Base-by-base conservation (phyloP, 305 asterid genomes). In the Ilex paraguariensis region DNA sequence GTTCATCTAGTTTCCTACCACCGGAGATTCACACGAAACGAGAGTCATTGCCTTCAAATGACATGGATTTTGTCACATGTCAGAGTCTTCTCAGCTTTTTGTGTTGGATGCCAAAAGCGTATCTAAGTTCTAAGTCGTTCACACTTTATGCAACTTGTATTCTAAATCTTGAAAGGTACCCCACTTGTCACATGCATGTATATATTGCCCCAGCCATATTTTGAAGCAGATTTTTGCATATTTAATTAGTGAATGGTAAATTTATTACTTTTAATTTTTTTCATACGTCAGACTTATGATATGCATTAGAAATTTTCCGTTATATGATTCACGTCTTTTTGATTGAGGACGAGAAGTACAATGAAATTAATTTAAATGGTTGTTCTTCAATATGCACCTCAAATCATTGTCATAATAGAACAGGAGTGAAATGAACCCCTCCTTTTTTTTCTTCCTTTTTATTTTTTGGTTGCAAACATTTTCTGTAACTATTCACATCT, bases 91-190 rank as follows among this genome's bases (percentile, higher is more conserved):
- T 92, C 61, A 73, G 71, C 61, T 79, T 87, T 70, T 69, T 89
- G 75, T 80, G 77, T 73, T 76, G 76, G 85, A 77, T 92, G 82
- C 98, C 98, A 54, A 87, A 87, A 79, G 95, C 79, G 54, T 73
- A 66, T 83, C 60, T 85, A 21, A 80, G 84, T 72, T 77, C 75
- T 67, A 87, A 76, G 77, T 85, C 94, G 12, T 79, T 84, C 54
- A 75, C 75, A 63, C 62, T 73, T 66, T 79, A 78, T 69, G 81
- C 80, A 57, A 81, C 84, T 62, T 69, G 77, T 78, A 80, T 87
- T 81, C 95, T 92, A 81, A 92, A 92, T 68, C 84, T 87, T 65
- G 98, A 92, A 70, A 79, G 95, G 98, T 89, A 82, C n/a, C 65
- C 56, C 28, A 30, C 5, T 49, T 55, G 30, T 64, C 56, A 42